Conservation (phyloP, 768 basidiomycete species). For the Naematelia aurantialba region DNA sequence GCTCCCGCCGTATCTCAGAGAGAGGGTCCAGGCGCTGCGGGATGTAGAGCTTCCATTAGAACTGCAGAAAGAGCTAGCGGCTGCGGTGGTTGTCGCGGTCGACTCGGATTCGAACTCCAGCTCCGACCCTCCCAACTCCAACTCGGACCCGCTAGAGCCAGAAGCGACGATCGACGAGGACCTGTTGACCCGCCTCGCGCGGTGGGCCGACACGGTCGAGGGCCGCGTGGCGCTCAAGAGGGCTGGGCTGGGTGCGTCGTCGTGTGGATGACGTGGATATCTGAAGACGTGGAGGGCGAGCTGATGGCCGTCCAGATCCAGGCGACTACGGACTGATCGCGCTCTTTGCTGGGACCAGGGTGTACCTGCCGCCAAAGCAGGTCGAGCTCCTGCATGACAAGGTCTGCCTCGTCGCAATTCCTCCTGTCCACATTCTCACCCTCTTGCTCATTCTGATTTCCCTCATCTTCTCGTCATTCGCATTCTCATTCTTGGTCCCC, state of each 20-base stretch:
- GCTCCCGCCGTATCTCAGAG: conserved; percentile 28
- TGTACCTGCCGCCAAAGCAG: conserved; percentile 29
- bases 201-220: conserved; percentile 20
- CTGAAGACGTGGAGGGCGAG: neutral
- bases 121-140: too few species aligned
- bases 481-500: too few species aligned
- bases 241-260: conserved; percentile 11
- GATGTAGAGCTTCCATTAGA: conserved; percentile 25
- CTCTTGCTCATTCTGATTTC: too few species aligned
- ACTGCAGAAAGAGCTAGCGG: conserved; percentile 8
- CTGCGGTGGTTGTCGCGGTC: too few species aligned
- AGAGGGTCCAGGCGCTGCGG: conserved; percentile 21
- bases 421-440: too few species aligned
- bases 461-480: too few species aligned
- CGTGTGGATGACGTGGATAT: neutral
- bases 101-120: conserved; percentile 7
- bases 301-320: conserved; percentile 31
- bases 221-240: conserved; percentile 7
- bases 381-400: conserved; percentile 16
- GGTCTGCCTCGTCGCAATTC: conserved; percentile 1
- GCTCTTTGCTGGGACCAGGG: conserved; percentile 35
- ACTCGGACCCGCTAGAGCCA: too few species aligned
- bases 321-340: conserved; percentile 23
- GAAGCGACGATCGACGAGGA: conserved; percentile 20
- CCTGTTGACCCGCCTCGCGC: conserved; percentile 20